Conservation (phyloP, 768 basidiomycete genomes). For the Trametes sanguinea region DNA sequence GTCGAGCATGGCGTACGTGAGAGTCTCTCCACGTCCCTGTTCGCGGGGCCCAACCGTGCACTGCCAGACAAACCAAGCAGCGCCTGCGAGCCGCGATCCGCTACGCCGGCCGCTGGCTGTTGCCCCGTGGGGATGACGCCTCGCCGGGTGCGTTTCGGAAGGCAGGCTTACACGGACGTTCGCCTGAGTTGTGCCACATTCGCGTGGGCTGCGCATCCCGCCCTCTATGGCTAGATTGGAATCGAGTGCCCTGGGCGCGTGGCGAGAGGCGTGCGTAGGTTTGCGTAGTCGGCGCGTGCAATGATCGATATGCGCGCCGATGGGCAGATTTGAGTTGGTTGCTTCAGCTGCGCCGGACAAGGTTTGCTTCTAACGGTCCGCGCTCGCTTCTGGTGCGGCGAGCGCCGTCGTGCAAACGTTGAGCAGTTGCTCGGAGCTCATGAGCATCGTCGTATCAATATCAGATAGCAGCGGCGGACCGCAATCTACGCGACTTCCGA, state of each 20-base stretch:
- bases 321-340: conserved; percentile 10
- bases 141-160: background rate
- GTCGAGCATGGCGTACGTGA: conserved; percentile 14
- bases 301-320: conserved; percentile 5
- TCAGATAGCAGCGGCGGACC: conserved; percentile 6
- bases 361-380: conserved; percentile 1
- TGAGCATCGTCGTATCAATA: background rate
- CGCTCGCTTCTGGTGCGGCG: background rate
- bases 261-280: background rate
- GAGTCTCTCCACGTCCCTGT: background rate
- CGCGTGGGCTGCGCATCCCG: background rate
- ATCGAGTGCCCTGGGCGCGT: conserved; percentile 11
- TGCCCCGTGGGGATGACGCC: background rate
- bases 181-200: background rate
- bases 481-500: background rate
- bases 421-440: background rate
- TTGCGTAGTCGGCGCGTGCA: background rate
- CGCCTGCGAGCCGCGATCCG: background rate
- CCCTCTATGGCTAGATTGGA: conserved; percentile 14
- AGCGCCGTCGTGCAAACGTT: background rate
- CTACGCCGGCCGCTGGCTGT: background rate
- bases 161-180: background rate
- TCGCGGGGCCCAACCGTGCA: background rate
- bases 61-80: background rate
- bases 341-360: background rate